Conservation (phyloP, 2,329 filamentous ascomycete species). For the Bimuria novae-zelandiae region DNA sequence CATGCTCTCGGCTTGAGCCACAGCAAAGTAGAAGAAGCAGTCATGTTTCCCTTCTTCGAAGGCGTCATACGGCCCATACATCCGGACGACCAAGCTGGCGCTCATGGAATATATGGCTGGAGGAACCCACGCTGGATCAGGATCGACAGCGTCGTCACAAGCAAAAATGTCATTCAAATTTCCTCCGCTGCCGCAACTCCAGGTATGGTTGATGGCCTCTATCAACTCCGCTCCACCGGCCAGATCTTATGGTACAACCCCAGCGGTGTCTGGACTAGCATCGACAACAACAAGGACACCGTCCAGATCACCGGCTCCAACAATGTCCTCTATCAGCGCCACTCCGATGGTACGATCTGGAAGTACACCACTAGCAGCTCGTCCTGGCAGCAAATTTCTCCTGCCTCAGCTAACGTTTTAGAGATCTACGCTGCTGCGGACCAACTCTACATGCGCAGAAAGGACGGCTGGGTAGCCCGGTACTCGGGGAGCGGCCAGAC, state of each 20-base stretch:
- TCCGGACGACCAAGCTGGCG: conserved; percentile 33
- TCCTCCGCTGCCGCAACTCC: conserved; percentile 14
- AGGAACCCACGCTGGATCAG: conserved; percentile 30
- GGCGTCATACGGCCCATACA: conserved; percentile 27
- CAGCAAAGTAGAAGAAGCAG: conserved; percentile 30
- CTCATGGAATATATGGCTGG: conserved; percentile 37
- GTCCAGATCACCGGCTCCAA: conserved; percentile 31
- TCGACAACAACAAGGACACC: conserved; percentile 34
- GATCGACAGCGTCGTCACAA: conserved; percentile 25
- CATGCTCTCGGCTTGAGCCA: conserved; percentile 36
- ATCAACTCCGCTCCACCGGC: conserved; percentile 32
- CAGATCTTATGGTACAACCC: conserved; percentile 28
- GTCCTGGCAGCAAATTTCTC: conserved; percentile 29
- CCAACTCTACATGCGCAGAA: conserved; percentile 34
- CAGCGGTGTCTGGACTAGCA: conserved; percentile 22
- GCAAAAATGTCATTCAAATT: conserved; percentile 24
- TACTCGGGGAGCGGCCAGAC: conserved; percentile 25
- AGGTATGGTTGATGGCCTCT: conserved; percentile 27
- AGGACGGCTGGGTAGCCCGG: conserved; percentile 35
- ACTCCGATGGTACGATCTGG: conserved; percentile 31
- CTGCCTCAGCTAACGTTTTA: conserved; percentile 26
- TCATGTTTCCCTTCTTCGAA: conserved; percentile 38
- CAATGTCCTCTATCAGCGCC: conserved; percentile 33
- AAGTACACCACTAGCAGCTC: conserved; percentile 23
- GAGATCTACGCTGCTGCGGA: conserved; percentile 33